Conservation (phyloP, 2,329 filamentous ascomycete species). For the Dichotomopilus funicola region DNA sequence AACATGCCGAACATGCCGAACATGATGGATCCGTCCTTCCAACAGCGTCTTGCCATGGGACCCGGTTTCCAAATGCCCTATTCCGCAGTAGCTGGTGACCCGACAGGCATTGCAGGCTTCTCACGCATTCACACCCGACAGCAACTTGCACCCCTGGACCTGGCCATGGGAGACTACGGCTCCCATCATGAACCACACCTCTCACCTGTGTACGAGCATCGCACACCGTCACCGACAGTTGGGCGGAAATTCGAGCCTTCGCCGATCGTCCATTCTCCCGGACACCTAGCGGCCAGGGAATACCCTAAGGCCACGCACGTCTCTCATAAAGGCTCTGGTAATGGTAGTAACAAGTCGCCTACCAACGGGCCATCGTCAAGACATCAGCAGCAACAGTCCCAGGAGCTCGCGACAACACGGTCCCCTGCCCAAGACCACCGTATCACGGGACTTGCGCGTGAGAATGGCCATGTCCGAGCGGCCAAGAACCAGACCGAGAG, state of each 20-base stretch:
- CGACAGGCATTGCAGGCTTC: slow-evolving; percentile 26
- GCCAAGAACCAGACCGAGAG: slow-evolving; percentile 48
- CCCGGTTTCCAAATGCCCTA: slow-evolving; percentile 22
- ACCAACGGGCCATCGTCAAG: slow-evolving; percentile 23
- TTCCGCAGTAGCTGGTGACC: slow-evolving; percentile 25
- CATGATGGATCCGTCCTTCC: slow-evolving; percentile 24
- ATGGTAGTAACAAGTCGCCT: slow-evolving; percentile 1
- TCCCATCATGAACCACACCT: slow-evolving; percentile 46
- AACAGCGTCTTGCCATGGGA: slow-evolving; percentile 28
- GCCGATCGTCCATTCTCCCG: slow-evolving; percentile 6
- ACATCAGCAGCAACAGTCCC: slow-evolving; percentile 14
- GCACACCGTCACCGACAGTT: slow-evolving; percentile 62
- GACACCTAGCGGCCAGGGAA: slow-evolving; percentile 18
- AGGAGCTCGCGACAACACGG: slow-evolving; percentile 22
- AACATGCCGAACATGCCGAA: slow-evolving; percentile 6
- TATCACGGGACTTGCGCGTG: slow-evolving; percentile 35
- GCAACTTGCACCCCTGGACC: slow-evolving; percentile 48
- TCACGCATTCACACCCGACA: slow-evolving; percentile 33
- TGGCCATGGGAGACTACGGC: slow-evolving; percentile 41
- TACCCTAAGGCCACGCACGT: slow-evolving; percentile 3
- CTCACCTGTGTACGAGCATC: slow-evolving; percentile 68
- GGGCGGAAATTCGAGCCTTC: slow-evolving; percentile 46
- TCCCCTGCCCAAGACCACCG: slow-evolving; percentile 27
- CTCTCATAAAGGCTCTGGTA: slow-evolving; percentile 15
- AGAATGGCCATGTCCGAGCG: slow-evolving; percentile 48